A percentile compares a stretch with the other conserved stretches of the same genome.
These are phyloP conservation scores for Papilionanthe hybrid DNA, from an alignment of 116 monocot genomes.

Conservation along the genomic window DNA sequence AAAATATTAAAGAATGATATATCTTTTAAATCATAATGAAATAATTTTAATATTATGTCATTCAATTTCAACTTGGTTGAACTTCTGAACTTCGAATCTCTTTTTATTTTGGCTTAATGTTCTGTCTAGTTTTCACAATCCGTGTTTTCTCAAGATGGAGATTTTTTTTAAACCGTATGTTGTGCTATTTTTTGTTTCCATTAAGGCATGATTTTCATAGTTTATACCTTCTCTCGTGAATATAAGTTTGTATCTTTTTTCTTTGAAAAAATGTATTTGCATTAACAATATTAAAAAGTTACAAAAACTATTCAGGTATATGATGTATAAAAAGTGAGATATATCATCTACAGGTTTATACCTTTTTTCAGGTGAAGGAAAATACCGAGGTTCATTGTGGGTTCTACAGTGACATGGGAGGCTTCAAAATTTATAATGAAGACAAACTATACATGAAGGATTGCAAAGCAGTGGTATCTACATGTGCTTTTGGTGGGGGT, in stretches of 20 bases:
- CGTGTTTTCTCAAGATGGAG: neutral
- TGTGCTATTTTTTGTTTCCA: too few relatives aligned
- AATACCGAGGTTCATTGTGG: slow-evolving; percentile 80
- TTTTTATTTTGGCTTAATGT: too few relatives aligned
- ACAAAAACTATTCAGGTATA: too few relatives aligned
- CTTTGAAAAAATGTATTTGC: neutral
- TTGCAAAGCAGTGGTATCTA: slow-evolving; percentile 84
- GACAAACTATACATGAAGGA: slow-evolving; percentile 76
- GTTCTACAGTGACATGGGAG: slow-evolving; percentile 87
- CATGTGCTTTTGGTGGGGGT: slow-evolving; percentile 99
- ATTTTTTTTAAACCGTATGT: neutral
- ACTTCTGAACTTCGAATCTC: too few relatives aligned
- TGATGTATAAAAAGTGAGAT: too few relatives aligned
- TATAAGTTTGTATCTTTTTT: slow-evolving; percentile 2
- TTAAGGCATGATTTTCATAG: neutral
- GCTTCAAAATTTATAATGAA: slow-evolving; percentile 73
- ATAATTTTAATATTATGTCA: too few relatives aligned
- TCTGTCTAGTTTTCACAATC: too few relatives aligned
- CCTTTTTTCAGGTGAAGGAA: slow-evolving; percentile 52
- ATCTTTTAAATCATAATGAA: too few relatives aligned
- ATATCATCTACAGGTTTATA: neutral
- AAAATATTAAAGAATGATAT: too few relatives aligned
- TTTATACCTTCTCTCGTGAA: slow-evolving; percentile 26
- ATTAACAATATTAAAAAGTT: too few relatives aligned
- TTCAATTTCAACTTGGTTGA: too few relatives aligned